Evolutionary conservation across 2,329 filamentous ascomycete genomes (phyloP).

Genomic region (Calonectria crousiana): DNA sequence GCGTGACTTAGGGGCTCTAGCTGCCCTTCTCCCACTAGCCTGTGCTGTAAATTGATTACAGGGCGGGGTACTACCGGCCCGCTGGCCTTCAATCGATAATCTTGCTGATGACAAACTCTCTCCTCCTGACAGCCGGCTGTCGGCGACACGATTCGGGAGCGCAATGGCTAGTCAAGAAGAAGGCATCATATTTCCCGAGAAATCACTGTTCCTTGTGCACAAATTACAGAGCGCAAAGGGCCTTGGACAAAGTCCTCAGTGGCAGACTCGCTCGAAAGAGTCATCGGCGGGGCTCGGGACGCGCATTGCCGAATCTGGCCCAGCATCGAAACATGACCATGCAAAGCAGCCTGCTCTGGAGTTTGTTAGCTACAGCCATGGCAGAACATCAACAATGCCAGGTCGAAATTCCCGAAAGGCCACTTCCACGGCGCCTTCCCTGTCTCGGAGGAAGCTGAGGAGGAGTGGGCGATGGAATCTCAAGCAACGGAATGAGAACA

Average conservation of each 20-base stretch:
- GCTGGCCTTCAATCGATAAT: neutral
- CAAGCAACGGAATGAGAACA: neutral
- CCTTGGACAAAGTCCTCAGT: neutral
- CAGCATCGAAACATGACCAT: neutral
- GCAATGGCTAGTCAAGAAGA: neutral
- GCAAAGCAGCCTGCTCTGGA: neutral
- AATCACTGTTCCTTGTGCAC: neutral
- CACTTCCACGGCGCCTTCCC: neutral
- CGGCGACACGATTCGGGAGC: neutral
- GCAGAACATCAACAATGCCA: neutral
- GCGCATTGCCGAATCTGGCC: neutral
- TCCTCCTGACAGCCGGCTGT: neutral
- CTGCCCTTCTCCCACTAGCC: no score
- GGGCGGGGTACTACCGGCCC: neutral
- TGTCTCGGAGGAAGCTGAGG: neutral
- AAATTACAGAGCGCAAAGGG: neutral
- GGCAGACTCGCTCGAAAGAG: neutral
- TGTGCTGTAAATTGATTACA: neutral
- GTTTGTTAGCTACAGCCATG: neutral
- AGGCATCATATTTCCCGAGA: neutral
- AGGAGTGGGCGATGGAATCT: neutral
- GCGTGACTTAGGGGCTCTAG: no score
- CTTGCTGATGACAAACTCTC: neutral
- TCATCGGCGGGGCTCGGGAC: neutral
- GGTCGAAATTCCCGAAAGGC: neutral